These are phyloP conservation scores for Aspergillus brasiliensis DNA, from an alignment of 2,329 filamentous ascomycete genomes.

Conservation along the genomic window DNA sequence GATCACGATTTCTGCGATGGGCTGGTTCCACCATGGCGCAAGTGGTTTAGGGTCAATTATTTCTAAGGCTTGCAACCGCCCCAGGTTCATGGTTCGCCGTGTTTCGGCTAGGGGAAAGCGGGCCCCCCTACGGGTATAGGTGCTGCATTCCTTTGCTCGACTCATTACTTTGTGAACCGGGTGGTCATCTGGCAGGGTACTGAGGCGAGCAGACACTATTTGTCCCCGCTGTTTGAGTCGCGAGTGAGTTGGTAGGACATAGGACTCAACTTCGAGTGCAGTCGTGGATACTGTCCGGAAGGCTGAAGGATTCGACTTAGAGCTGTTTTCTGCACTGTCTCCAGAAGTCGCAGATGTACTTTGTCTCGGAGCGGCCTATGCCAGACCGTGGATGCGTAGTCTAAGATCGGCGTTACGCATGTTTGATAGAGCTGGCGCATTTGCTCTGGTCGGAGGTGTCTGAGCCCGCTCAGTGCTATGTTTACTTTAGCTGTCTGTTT, in stretches of 20 bases:
- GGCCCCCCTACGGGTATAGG: neutral
- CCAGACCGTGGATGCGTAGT: conserved; percentile 28
- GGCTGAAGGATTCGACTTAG: conserved; percentile 24
- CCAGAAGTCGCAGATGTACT: conserved; percentile 17
- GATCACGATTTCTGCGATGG: conserved; percentile 28
- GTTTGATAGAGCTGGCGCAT: conserved; percentile 29
- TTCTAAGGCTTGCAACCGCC: conserved; percentile 22
- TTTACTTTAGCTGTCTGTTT: conserved; percentile 21
- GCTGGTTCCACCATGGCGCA: conserved; percentile 22
- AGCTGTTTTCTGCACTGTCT: conserved; percentile 20
- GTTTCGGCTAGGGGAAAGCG: conserved; percentile 25
- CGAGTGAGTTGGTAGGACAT: conserved; percentile 19
- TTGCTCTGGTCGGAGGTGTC: conserved; percentile 23
- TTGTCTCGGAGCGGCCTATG: conserved; percentile 24
- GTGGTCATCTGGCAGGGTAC: conserved; percentile 17
- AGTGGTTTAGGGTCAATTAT: conserved; percentile 26
- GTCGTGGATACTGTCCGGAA: conserved; percentile 21
- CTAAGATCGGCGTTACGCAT: conserved; percentile 23
- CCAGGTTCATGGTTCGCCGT: conserved; percentile 20
- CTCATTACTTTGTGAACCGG: conserved; percentile 3
- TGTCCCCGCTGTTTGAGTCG: neutral
- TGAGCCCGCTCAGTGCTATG: conserved; percentile 19
- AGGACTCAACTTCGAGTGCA: conserved; percentile 21
- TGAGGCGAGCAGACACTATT: neutral
- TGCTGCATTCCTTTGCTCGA: conserved; percentile 16